Conservation (phyloP, 169 alveolate genomes). For the Cryptosporidium sp. region DNA sequence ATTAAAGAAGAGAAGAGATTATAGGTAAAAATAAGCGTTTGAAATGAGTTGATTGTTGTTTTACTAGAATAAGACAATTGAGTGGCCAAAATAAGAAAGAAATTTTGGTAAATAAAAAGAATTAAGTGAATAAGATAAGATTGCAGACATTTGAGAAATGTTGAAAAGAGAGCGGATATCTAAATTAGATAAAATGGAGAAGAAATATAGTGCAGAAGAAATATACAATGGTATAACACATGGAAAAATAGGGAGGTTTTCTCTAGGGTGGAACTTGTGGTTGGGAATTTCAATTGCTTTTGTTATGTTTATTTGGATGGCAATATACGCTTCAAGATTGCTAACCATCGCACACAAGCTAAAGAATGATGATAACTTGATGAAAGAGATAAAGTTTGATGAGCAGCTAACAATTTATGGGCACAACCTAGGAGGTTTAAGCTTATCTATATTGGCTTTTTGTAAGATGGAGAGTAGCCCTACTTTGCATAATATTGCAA, state of each 20-base stretch:
- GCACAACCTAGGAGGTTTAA: slow-evolving; percentile 29
- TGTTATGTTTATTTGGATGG: slow-evolving; percentile 17
- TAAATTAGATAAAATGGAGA: background rate
- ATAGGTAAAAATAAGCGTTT: background rate
- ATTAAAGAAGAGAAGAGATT: background rate
- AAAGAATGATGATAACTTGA: background rate
- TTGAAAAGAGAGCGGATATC: background rate
- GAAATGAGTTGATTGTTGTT: background rate
- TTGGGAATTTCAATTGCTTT: slow-evolving; percentile 2
- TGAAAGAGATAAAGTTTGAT: slow-evolving; percentile 22
- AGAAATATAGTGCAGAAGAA: slow-evolving; percentile 7
- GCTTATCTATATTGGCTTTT: slow-evolving; percentile 48
- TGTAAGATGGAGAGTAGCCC: slow-evolving; percentile 39
- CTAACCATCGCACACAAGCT: background rate
- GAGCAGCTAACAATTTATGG: slow-evolving; percentile 27
- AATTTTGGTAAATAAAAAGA: background rate
- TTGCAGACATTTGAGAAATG: background rate
- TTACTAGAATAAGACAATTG: background rate
- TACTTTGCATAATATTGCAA: slow-evolving; percentile 31
- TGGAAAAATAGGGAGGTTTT: background rate
- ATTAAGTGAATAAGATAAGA: background rate
- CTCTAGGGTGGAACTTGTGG: slow-evolving; percentile 53
- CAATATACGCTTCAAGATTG: slow-evolving; percentile 32
- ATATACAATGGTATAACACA: slow-evolving; percentile 18
- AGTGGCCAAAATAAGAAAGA: background rate